A percentile compares a stretch with the other conserved stretches of the same genome.
phyloP scores from a whole-genome alignment of 2,329 filamentous ascomycete species.

The Verticillium nonalfalfae region DNA sequence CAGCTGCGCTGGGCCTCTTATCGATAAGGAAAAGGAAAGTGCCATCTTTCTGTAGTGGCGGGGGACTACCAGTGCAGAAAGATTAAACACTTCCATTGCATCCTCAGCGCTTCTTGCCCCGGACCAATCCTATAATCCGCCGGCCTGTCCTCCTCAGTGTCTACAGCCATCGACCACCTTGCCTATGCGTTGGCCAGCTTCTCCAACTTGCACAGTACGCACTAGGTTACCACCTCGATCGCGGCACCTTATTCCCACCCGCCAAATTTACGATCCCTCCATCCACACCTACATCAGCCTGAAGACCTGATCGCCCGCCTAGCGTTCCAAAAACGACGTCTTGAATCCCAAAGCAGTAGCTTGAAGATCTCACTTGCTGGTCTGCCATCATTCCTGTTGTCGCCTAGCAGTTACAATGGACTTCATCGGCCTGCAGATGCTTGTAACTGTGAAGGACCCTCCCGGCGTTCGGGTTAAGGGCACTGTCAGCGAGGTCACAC shows the following conservation, averaged over 20 bases:
- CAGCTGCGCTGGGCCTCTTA: background rate
- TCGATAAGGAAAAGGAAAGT: background rate
- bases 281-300: too few relatives aligned
- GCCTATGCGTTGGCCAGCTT: too few relatives aligned
- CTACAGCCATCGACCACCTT: too few relatives aligned
- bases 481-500: slow-evolving; percentile 60
- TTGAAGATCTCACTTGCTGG: background rate
- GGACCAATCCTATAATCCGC: too few relatives aligned
- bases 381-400: background rate
- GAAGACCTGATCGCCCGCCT: too few relatives aligned
- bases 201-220: too few relatives aligned
- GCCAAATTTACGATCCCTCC: too few relatives aligned
- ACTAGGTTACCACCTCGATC: too few relatives aligned
- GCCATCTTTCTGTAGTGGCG: background rate
- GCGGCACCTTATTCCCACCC: too few relatives aligned
- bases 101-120: too few relatives aligned
- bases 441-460: slow-evolving; percentile 64
- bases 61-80: background rate
- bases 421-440: slow-evolving; percentile 72
- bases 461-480: slow-evolving; percentile 61
- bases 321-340: too few relatives aligned
- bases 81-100: background rate
- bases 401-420: slow-evolving; percentile 40
- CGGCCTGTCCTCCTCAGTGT: too few relatives aligned
- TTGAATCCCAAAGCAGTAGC: background rate